Evolutionary conservation across 495 filamentous ascomycete species (phyloP), one percentile per base, ranked within the genome.

Genomic region (Tuber magnatum): DNA sequence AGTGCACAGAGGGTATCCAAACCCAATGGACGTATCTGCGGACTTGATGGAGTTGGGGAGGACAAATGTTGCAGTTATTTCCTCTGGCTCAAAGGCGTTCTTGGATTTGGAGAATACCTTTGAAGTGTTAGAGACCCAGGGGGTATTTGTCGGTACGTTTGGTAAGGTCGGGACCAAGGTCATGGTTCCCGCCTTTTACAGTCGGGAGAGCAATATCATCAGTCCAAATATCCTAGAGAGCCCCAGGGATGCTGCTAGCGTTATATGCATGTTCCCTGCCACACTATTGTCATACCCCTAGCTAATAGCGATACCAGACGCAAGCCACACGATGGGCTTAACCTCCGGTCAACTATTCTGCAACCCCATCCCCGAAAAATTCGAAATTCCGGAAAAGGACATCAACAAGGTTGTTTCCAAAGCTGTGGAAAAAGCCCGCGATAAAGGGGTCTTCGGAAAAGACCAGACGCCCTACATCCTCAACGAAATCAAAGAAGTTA

Each of bases 41-140:
- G 95, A 99, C 84, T 86, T 99, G 73, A 97, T 92, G 6, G 95
- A 99, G 85, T 88, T 99, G 43, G 93, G 94, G n/a, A 87, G 94
- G 42, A 99, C 95, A 5, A 88, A 92, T 16, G 90, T 99, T 65
- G 90, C 94, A 40, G 94, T 99, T 14, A 87, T 98, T 41, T 92
- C 91, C 83, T 92, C 91, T 73, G 95, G 95, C 6, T 94, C 93
- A 81, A 99, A 99, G 85, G 93, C 95, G 80, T 99, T 99, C 83
- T 85, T 99, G 16, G 95, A 99, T 81, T 91, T 97, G 75, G 91
- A 92, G 10, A 87, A 91, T 73, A 99, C 95, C 2, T 86, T 99
- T 3, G 95, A 99, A 85, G 97, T 92, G 78, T 88, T 99, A 28
- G 95, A 99, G 83, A 99, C 95, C 0, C 92, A 97, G 83, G 95